Percentiles rank a stretch among this genome's conserved stretches.
Conservation (phyloP, 1,284 basidiomycete species). For the Ustilago crameri region DNA sequence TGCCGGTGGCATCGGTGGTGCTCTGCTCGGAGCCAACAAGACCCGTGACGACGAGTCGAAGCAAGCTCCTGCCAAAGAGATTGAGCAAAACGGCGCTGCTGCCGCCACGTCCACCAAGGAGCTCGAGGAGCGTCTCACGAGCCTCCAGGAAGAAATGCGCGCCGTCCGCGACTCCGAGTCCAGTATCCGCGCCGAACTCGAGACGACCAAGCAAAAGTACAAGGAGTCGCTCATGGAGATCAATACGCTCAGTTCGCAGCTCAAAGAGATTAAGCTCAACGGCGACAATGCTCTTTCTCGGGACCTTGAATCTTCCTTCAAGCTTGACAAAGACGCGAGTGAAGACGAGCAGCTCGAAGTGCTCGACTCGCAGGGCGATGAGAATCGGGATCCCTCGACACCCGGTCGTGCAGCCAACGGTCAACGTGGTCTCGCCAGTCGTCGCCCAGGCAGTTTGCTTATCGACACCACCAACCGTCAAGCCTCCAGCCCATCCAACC, state of each 20-base stretch:
- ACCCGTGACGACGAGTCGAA: not conserved
- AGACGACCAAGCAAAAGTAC: conserved; percentile 81
- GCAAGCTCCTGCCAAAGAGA: conserved; percentile 67
- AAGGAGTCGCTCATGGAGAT: conserved; percentile 88
- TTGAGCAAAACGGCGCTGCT: conserved; percentile 76
- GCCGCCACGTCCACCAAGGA: conserved; percentile 80
- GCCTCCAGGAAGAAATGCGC: conserved; percentile 74
- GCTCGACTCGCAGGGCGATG: conserved; percentile 43
- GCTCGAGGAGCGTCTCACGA: conserved; percentile 73
- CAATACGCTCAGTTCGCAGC: conserved; percentile 74
- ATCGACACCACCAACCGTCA: conserved; percentile 50
- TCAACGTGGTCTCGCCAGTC: conserved; percentile 23
- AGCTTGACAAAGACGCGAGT: conserved; percentile 31
- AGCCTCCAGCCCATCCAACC: conserved; percentile 28
- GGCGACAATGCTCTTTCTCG: conserved; percentile 8
- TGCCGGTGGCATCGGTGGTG: conserved; percentile 23
- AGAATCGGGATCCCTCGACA: conserved; percentile 21
- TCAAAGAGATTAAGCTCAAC: conserved; percentile 55
- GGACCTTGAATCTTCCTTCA: conserved; percentile 26
- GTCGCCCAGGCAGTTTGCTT: conserved; percentile 53
- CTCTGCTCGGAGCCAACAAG: conserved; percentile 11
- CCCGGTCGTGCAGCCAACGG: conserved; percentile 19
- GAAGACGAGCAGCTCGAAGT: conserved; percentile 58
- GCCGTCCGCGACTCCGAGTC: conserved; percentile 48
- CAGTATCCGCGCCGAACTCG: conserved; percentile 74